Evolutionary conservation across 2,329 filamentous ascomycete species (phyloP).

Genomic region (Colletotrichum godetiae): DNA sequence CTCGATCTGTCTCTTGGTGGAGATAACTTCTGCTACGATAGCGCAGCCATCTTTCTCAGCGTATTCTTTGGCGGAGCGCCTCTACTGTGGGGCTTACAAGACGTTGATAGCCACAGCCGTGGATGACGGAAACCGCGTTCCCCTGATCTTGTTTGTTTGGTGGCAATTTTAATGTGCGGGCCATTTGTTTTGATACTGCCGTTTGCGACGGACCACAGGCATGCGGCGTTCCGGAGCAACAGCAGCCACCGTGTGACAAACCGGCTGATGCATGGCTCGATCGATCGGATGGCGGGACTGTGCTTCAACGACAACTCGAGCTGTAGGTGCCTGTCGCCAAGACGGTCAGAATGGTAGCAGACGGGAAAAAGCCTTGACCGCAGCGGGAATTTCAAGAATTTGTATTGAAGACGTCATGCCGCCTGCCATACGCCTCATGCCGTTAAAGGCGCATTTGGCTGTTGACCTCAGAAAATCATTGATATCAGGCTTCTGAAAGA

Average conservation of each 20-base stretch:
- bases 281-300: slow-evolving; percentile 17
- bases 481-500: slow-evolving; percentile 1
- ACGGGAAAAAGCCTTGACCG: slow-evolving; percentile 12
- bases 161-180: slow-evolving; percentile 25
- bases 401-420: slow-evolving; percentile 21
- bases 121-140: slow-evolving; percentile 32
- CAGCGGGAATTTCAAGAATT: slow-evolving; percentile 19
- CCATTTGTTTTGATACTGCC: slow-evolving; percentile 27
- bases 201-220: slow-evolving; percentile 17
- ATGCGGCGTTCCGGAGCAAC: slow-evolving; percentile 32
- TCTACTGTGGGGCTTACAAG: slow-evolving; percentile 1
- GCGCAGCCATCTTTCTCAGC: slow-evolving; percentile 1
- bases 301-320: neutral
- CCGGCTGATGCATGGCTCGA: slow-evolving; percentile 16
- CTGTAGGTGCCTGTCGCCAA: slow-evolving; percentile 3
- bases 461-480: neutral
- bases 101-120: neutral
- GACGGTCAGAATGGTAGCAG: neutral
- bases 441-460: neutral
- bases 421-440: slow-evolving; percentile 6
- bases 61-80: neutral
- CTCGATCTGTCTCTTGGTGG: slow-evolving; percentile 15
- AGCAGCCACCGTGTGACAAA: slow-evolving; percentile 22
- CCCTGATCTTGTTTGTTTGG: slow-evolving; percentile 31
- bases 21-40: neutral